These are phyloP conservation scores for Pouteria glomerata DNA, from an alignment of 148 eudicot genomes.

Conservation along the genomic window DNA sequence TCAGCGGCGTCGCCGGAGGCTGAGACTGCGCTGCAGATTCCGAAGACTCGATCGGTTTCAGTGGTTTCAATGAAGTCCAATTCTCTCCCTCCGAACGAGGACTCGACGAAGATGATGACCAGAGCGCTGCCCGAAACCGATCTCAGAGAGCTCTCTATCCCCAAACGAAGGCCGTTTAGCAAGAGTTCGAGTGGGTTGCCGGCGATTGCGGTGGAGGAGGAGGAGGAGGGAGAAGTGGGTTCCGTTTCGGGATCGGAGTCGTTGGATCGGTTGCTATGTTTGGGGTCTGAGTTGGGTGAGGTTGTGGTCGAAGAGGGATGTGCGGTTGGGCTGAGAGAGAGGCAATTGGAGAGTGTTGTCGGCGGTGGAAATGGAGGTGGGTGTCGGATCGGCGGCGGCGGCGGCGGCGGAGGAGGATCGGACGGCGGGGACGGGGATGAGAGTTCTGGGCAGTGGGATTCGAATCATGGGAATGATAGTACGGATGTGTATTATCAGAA, in stretches of 20 bases:
- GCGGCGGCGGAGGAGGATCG: slow-evolving; percentile 17
- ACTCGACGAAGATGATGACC: background rate
- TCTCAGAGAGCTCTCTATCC: slow-evolving; percentile 21
- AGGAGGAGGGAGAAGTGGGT: background rate
- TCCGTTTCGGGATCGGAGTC: background rate
- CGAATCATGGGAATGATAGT: slow-evolving; percentile 10
- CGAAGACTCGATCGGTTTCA: background rate
- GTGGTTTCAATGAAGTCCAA: background rate
- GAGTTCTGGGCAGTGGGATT: slow-evolving; percentile 13
- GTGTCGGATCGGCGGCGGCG: slow-evolving; percentile 5
- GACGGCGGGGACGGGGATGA: slow-evolving; percentile 25
- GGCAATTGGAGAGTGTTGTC: background rate
- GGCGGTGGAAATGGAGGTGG: slow-evolving; percentile 23
- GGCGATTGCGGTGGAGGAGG: slow-evolving; percentile 15
- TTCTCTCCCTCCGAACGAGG: background rate
- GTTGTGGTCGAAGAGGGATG: background rate
- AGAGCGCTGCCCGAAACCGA: slow-evolving; percentile 42
- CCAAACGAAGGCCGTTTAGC: slow-evolving; percentile 12
- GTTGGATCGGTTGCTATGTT: background rate
- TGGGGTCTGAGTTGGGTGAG: slow-evolving; percentile 8
- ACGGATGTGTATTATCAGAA: slow-evolving; percentile 46
- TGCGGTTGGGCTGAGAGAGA: slow-evolving; percentile 9
- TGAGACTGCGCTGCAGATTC: background rate
- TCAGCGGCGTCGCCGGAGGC: slow-evolving; percentile 11
- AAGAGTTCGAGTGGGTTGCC: background rate